phyloP scores from a whole-genome alignment of 768 basidiomycete species.

The Xerocomus potaroensis region DNA sequence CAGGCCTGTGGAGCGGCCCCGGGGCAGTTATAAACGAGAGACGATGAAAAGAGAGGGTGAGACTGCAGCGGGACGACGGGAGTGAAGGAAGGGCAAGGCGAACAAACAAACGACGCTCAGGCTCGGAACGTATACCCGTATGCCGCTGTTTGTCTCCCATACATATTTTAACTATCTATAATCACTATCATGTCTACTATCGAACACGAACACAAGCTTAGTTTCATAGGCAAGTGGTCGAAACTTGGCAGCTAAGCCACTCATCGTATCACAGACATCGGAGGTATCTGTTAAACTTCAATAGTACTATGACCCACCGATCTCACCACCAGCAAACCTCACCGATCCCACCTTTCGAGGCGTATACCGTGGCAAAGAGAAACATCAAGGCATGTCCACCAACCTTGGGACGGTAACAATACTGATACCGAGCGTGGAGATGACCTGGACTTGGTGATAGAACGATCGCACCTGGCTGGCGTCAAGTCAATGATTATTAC shows the following conservation, averaged over 20 bases:
- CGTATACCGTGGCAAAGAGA: constrained; percentile 42
- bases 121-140: too few species aligned
- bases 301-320: neutral
- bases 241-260: neutral
- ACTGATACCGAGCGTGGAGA: constrained; percentile 34
- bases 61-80: constrained; percentile 3
- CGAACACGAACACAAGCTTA: constrained; percentile 13
- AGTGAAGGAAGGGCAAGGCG: neutral
- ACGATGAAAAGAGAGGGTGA: constrained; percentile 9
- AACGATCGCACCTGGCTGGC: constrained; percentile 53
- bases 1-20: constrained; percentile 13
- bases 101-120: neutral
- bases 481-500: constrained; percentile 74
- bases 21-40: constrained; percentile 21
- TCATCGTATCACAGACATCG: constrained; percentile 33
- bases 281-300: constrained; percentile 24
- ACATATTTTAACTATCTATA: too few species aligned
- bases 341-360: constrained; percentile 58
- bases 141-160: neutral
- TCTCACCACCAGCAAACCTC: constrained; percentile 40
- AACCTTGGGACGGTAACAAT: neutral
- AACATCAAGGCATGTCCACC: constrained; percentile 43
- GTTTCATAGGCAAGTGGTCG: constrained; percentile 33
- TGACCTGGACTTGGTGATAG: constrained; percentile 57
- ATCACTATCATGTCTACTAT: neutral